Evolutionary conservation across 2,329 filamentous ascomycete genomes (phyloP).

Genomic region (Aspergillus eucalypticola): DNA sequence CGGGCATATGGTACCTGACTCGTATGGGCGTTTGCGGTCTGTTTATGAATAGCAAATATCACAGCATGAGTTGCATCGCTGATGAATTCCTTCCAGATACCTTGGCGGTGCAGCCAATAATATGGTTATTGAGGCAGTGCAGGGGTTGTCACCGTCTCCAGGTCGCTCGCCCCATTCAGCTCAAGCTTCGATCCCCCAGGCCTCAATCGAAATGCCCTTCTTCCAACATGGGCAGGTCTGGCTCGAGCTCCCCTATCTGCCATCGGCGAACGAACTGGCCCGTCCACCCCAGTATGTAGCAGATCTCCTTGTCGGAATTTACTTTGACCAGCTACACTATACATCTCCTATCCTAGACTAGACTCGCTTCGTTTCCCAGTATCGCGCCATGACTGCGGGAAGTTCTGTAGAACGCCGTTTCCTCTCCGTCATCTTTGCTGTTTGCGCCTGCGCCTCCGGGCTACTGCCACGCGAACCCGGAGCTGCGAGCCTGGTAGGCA

Average conservation of each 20-base stretch:
- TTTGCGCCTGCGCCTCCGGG: constrained; percentile 7
- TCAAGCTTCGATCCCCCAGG: not conserved
- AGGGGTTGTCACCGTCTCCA: too few species aligned
- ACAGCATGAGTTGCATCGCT: too few species aligned
- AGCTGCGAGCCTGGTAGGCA: not conserved
- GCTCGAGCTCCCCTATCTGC: constrained; percentile 6
- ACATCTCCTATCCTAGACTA: constrained; percentile 7
- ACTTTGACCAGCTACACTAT: constrained; percentile 9
- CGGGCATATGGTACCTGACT: not conserved
- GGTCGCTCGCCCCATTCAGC: too few species aligned
- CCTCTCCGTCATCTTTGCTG: constrained; percentile 3
- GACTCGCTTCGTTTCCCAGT: not conserved
- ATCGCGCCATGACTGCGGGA: not conserved
- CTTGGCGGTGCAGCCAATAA: not conserved
- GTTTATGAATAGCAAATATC: not conserved
- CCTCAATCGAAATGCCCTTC: not conserved
- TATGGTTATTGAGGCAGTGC: too few species aligned
- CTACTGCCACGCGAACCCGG: constrained; percentile 2
- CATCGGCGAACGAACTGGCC: not conserved
- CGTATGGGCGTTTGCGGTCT: not conserved
- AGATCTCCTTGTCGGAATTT: constrained; percentile 3
- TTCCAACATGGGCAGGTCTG: constrained; percentile 6
- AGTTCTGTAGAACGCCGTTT: not conserved
- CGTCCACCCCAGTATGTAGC: constrained; percentile 2
- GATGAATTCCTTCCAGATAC: not conserved